phyloP scores from a whole-genome alignment of 768 basidiomycete genomes.

The Neoboletus subvelutipes region DNA sequence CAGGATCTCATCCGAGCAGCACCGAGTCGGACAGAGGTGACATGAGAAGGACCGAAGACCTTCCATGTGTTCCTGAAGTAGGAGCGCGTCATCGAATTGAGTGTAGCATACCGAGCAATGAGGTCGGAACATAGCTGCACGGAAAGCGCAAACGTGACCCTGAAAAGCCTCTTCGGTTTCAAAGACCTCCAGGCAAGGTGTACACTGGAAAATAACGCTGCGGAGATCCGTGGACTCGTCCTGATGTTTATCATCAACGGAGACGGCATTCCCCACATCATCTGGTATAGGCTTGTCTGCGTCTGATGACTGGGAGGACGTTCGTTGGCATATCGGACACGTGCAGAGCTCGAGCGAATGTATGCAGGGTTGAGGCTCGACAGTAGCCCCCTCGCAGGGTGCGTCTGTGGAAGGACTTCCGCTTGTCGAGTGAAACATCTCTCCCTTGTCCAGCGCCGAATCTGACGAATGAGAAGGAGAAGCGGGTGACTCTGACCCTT shows the following conservation, averaged over 20 bases:
- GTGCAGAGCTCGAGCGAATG: neutral
- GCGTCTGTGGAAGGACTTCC: neutral
- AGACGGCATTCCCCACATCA: neutral
- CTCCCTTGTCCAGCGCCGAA: slow-evolving; percentile 4
- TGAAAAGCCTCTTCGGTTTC: slow-evolving; percentile 8
- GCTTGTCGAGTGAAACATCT: slow-evolving; percentile 8
- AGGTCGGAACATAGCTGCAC: slow-evolving; percentile 4
- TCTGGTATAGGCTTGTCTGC: neutral
- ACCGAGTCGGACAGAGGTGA: slow-evolving; percentile 18
- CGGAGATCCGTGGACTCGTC: neutral
- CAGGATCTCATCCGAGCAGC: slow-evolving; percentile 26
- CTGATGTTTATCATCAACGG: neutral
- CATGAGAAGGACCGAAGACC: slow-evolving; percentile 16
- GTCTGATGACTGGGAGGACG: neutral
- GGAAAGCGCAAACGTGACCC: slow-evolving; percentile 18
- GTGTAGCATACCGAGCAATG: slow-evolving; percentile 25
- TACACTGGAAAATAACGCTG: slow-evolving; percentile 8
- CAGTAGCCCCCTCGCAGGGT: neutral
- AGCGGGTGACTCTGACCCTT: neutral
- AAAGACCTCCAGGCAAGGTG: slow-evolving; percentile 17
- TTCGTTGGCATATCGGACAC: slow-evolving; percentile 11
- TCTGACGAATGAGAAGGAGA: slow-evolving; percentile 5
- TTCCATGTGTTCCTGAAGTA: slow-evolving; percentile 21
- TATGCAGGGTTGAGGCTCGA: neutral
- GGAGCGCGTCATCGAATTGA: slow-evolving; percentile 20